Percentiles rank a stretch among this genome's conserved stretches.
These are phyloP conservation scores for Fusarium sp. DNA, from an alignment of 2,329 filamentous ascomycete species.

Conservation along the genomic window DNA sequence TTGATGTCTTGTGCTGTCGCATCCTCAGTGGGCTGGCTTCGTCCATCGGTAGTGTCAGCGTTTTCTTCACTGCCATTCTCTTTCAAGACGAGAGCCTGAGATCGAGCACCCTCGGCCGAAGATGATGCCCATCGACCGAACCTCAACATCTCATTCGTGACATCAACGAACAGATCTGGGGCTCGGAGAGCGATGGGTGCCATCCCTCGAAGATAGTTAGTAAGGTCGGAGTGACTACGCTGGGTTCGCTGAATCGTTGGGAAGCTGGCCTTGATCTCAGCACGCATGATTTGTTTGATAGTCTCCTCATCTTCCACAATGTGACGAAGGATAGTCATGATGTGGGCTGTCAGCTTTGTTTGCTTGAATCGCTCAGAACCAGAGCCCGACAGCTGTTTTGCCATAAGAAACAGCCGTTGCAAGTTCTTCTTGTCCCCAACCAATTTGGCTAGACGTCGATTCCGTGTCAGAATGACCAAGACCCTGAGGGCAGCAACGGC, in stretches of 20 bases:
- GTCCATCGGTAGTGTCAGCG: slow-evolving; percentile 21
- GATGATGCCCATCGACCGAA: slow-evolving; percentile 66
- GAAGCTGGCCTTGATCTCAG: slow-evolving; percentile 83
- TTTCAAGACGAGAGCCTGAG: slow-evolving; percentile 54
- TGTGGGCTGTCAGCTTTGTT: slow-evolving; percentile 62
- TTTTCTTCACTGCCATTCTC: slow-evolving; percentile 43
- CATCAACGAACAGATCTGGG: slow-evolving; percentile 84
- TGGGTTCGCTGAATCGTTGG: slow-evolving; percentile 60
- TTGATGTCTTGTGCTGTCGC: slow-evolving; percentile 58
- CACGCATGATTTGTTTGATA: slow-evolving; percentile 88
- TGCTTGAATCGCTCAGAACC: slow-evolving; percentile 75
- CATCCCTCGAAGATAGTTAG: slow-evolving; percentile 76
- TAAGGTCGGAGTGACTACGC: slow-evolving; percentile 69
- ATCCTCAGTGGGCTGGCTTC: slow-evolving; percentile 24
- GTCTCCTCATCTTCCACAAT: slow-evolving; percentile 94
- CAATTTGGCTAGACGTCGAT: slow-evolving; percentile 73
- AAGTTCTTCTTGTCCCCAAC: slow-evolving; percentile 90
- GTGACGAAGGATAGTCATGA: slow-evolving; percentile 88
- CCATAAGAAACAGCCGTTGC: slow-evolving; percentile 90
- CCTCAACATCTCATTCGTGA: slow-evolving; percentile 84
- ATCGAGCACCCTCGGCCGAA: slow-evolving; percentile 46
- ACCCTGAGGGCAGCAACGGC: slow-evolving; percentile 84
- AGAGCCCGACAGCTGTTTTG: slow-evolving; percentile 84
- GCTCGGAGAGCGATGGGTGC: slow-evolving; percentile 81
- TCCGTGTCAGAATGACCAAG: slow-evolving; percentile 85